These are phyloP conservation scores for Biscutella laevigata DNA, from an alignment of 441 rosid species.

Conservation along the genomic window DNA sequence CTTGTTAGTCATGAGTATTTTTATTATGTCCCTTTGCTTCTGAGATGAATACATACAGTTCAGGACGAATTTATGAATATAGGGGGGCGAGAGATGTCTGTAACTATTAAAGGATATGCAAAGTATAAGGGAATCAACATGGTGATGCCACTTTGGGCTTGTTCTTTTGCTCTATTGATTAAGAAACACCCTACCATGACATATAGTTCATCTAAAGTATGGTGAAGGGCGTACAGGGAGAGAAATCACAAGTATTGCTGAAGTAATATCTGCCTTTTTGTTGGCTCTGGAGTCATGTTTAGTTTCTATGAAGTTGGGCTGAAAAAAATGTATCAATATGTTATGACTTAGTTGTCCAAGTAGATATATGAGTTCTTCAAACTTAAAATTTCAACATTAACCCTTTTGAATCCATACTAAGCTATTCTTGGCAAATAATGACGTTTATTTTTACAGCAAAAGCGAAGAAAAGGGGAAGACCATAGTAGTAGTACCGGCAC, in stretches of 20 bases:
- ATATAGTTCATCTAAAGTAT: slow-evolving; percentile 13
- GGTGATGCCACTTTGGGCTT: slow-evolving; percentile 18
- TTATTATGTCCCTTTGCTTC: slow-evolving; percentile 1
- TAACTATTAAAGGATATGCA: background rate
- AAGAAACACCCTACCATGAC: slow-evolving; percentile 11
- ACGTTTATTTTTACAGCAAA: slow-evolving; percentile 49
- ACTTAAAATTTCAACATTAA: background rate
- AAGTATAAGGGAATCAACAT: slow-evolving; percentile 8
- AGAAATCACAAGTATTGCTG: slow-evolving; percentile 6
- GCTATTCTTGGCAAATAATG: slow-evolving; percentile 6
- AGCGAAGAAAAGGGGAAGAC: slow-evolving; percentile 84
- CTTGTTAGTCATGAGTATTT: background rate
- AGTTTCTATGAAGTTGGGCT: slow-evolving; percentile 5
- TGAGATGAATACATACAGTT: background rate
- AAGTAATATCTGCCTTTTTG: slow-evolving; percentile 5
- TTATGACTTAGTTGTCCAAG: background rate
- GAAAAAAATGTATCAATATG: background rate
- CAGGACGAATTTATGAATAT: background rate
- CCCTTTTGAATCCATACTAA: background rate
- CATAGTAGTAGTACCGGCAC: slow-evolving; percentile 42
- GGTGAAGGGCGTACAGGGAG: background rate
- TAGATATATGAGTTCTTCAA: background rate
- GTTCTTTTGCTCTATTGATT: slow-evolving; percentile 11
- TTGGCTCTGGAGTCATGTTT: slow-evolving; percentile 12
- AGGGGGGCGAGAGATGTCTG: background rate